phyloP scores from a whole-genome alignment of 106 monocot species.

The Ottelia alismoides region DNA sequence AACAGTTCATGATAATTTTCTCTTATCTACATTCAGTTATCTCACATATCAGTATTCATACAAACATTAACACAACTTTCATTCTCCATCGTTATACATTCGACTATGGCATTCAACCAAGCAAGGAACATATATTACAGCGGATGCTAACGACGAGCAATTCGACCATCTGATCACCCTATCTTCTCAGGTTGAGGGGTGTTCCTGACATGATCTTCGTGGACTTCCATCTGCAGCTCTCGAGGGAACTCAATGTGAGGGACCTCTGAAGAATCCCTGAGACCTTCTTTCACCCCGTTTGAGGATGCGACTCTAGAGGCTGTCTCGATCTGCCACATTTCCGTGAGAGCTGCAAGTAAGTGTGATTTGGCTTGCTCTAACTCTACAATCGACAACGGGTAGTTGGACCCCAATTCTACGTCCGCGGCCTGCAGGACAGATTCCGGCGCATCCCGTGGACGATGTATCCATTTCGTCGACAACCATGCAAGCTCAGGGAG shows the following conservation, averaged over 20 bases:
- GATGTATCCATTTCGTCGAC: constrained; percentile 81
- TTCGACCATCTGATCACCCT: constrained; percentile 52
- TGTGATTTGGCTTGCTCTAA: constrained; percentile 55
- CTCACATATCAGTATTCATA: too few relatives aligned
- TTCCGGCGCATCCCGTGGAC: constrained; percentile 68
- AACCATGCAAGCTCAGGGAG: constrained; percentile 74
- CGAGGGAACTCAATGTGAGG: constrained; percentile 55
- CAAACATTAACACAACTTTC: too few relatives aligned
- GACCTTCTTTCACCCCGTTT: constrained; percentile 87
- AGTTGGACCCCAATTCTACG: constrained; percentile 91
- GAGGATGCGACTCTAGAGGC: constrained; percentile 57
- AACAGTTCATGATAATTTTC: too few relatives aligned
- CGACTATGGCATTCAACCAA: neutral
- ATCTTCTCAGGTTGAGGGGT: constrained; percentile 24
- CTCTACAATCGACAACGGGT: constrained; percentile 77
- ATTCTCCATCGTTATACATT: too few relatives aligned
- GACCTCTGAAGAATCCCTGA: constrained; percentile 77
- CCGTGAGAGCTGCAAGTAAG: constrained; percentile 55
- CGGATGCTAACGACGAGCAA: neutral
- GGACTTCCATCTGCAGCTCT: constrained; percentile 64
- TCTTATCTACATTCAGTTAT: too few relatives aligned
- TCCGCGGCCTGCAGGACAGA: constrained; percentile 69
- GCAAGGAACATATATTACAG: neutral
- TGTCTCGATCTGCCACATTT: constrained; percentile 87
- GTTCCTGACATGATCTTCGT: constrained; percentile 21